Base-by-base conservation (phyloP, 768 basidiomycete species). In the Termitomyces sp. region DNA sequence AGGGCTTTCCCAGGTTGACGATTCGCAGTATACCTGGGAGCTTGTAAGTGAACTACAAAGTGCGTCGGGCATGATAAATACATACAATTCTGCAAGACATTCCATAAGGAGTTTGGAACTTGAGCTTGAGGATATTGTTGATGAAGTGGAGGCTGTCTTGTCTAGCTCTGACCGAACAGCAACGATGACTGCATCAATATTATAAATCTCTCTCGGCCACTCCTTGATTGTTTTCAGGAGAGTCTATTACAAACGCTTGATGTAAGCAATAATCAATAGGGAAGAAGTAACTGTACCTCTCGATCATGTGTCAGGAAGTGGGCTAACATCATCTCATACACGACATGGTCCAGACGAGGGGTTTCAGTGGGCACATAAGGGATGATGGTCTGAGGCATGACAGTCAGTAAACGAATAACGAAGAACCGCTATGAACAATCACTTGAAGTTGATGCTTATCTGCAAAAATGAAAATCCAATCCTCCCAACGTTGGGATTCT, bases 281-380 rank as follows among this genome's bases (percentile, higher is more conserved):
- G 12, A 22, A 47, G 6, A 40, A 7, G 42, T 53, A 9, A 32
- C 3, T 10, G 54, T 76, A 91, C 94, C 65, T 78, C 70, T 64
- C 80, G 82, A 67, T 98, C 91, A 51, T 91, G 83, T 3, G 81
- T 76, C 25, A 98, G 70, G 68, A 93, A 90, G 67, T 97, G 82
- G 0, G 85, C 93, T 7, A 99, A 79, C 41, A 98, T 85, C 89
- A 98, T 93, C 68, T 96, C 95, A 68, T 98, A 99, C 3, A 96
- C 90, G 27, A 94, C 66, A 61, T 86, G 85, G 35, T 86, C 84
- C 11, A 98, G 79, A 49, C 85, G 85, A 0, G 95, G 96, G 4
- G 82, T 73, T 38, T 86, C 80, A 0, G 88, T 94, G 0, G 97
- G 97, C 0, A 98, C 82, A 62, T 82, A 88, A 0, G 95, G 95